These are phyloP conservation scores for Penicillium sp. DNA, from an alignment of 2,329 filamentous ascomycete species.

Conservation along the genomic window DNA sequence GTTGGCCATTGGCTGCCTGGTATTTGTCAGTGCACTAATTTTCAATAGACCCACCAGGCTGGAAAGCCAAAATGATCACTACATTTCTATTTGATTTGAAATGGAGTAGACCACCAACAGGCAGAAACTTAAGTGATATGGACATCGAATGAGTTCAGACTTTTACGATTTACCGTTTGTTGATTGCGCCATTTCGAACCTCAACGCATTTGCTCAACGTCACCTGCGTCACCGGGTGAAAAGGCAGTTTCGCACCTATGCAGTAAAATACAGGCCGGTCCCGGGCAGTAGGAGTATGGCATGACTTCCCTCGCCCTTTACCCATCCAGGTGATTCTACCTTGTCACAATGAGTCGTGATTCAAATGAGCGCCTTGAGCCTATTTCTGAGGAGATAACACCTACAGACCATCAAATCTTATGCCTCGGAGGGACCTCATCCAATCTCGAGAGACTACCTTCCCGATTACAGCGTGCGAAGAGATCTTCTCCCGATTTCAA, in stretches of 20 bases:
- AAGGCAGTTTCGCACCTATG: neutral
- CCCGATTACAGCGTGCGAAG: conserved; percentile 15
- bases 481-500: conserved; percentile 3
- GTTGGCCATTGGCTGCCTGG: neutral
- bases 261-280: neutral
- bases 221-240: neutral
- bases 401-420: conserved; percentile 18
- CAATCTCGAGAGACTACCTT: conserved; percentile 21
- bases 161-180: neutral
- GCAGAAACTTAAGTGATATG: neutral
- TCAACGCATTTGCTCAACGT: neutral
- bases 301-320: neutral
- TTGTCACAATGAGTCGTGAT: conserved; percentile 1
- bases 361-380: conserved; percentile 10
- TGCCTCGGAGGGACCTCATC: conserved; percentile 18
- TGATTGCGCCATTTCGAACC: neutral
- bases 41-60: no score
- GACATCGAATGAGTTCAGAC: neutral
- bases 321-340: neutral
- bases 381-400: conserved; percentile 24
- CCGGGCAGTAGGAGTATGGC: neutral
- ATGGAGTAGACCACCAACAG: neutral
- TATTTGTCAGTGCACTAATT: no score
- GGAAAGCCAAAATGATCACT: no score
- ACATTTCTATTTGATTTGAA: neutral